Conservation (phyloP, 306 rosid species). For the Hippophae gyantsensis region DNA sequence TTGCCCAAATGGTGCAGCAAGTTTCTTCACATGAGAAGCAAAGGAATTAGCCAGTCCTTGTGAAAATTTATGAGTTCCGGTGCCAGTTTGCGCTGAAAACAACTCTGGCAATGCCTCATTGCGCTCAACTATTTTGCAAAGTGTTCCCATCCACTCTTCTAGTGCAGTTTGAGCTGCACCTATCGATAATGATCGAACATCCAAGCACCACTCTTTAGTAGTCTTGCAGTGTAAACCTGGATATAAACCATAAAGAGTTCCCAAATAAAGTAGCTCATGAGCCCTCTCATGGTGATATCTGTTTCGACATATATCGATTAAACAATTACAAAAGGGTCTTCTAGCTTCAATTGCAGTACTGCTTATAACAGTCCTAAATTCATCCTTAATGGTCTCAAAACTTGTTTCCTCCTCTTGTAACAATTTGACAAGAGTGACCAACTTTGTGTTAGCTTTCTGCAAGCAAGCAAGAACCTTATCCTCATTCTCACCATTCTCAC, state of each 20-base stretch:
- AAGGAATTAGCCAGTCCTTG: constrained; percentile 70
- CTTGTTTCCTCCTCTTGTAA: constrained; percentile 40
- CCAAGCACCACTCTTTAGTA: constrained; percentile 61
- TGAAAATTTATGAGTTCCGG: constrained; percentile 71
- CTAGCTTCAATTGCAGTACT: constrained; percentile 53
- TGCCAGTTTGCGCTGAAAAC: constrained; percentile 72
- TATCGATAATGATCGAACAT: constrained; percentile 69
- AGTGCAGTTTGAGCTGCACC: constrained; percentile 90
- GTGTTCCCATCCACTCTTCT: constrained; percentile 90
- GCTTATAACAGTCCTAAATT: constrained; percentile 47
- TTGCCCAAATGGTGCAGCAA: constrained; percentile 66
- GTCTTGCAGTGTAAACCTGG: constrained; percentile 79
- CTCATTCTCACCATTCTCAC: constrained; percentile 43
- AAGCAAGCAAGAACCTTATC: constrained; percentile 58
- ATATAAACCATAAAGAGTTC: constrained; percentile 75
- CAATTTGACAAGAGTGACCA: constrained; percentile 42
- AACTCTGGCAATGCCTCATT: constrained; percentile 51
- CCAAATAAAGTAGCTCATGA: constrained; percentile 83
- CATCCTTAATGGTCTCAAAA: constrained; percentile 57
- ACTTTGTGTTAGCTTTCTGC: constrained; percentile 59
- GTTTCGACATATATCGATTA: constrained; percentile 80
- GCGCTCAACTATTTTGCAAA: constrained; percentile 50
- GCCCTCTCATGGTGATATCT: constrained; percentile 57
- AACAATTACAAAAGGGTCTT: constrained; percentile 88
- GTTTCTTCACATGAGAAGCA: constrained; percentile 61